A percentile compares a stretch with the other conserved stretches of the same genome.
phyloP scores from a whole-genome alignment of 306 rosid species.

The Cicer cuneatum region DNA sequence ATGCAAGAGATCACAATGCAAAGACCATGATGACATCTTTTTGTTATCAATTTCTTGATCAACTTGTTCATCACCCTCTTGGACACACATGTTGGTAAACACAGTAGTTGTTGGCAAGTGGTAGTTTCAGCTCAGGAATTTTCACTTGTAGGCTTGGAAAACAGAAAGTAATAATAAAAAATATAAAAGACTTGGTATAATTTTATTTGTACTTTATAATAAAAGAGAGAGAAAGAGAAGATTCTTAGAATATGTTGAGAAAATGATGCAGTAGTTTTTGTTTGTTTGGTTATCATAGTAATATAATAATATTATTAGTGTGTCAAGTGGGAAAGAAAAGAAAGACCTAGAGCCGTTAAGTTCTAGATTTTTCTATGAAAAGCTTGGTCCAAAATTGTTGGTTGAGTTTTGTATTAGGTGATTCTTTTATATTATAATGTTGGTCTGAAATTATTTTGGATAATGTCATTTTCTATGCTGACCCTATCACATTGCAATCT shows the following conservation, averaged over 20 bases:
- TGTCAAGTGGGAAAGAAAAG: constrained; percentile 28
- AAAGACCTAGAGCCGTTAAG: constrained; percentile 45
- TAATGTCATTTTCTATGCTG: constrained; percentile 45
- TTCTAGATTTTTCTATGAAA: constrained; percentile 63
- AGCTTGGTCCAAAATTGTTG: constrained; percentile 68
- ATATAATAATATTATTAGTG: constrained; percentile 27
- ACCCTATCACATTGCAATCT: constrained; percentile 35
- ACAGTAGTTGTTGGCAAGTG: constrained; percentile 27
- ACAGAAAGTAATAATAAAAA: not conserved
- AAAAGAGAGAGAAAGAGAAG: constrained; percentile 52
- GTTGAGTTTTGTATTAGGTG: constrained; percentile 42
- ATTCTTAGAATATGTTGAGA: constrained; percentile 66
- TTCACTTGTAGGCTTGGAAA: constrained; percentile 45
- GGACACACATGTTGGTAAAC: constrained; percentile 70
- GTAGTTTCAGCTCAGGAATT: constrained; percentile 51
- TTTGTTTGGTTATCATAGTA: constrained; percentile 3
- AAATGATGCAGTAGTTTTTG: constrained; percentile 37
- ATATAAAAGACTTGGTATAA: constrained; percentile 5
- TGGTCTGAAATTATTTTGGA: constrained; percentile 19
- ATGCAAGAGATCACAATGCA: constrained; percentile 65
- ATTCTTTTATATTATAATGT: constrained; percentile 26
- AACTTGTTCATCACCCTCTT: constrained; percentile 75
- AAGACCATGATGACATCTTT: constrained; percentile 60
- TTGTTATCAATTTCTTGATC: constrained; percentile 53
- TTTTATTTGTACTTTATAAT: constrained; percentile 30